These are phyloP conservation scores for Pichia sp. DNA, from an alignment of 1,139 yeast species.

Conservation along the genomic window DNA sequence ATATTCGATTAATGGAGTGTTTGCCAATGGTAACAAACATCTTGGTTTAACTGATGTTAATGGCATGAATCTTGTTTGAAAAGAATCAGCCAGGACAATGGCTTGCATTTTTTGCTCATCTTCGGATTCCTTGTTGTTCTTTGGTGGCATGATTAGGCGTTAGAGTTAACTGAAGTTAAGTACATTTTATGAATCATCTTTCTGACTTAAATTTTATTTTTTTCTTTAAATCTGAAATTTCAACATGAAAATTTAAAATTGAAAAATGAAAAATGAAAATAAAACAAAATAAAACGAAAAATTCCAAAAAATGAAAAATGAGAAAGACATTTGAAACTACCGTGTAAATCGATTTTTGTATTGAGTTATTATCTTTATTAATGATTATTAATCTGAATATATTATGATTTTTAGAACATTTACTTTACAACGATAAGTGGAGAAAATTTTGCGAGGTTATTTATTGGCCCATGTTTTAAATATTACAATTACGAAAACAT, in stretches of 20 bases:
- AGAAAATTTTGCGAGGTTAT: too few relatives aligned
- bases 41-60: constrained; percentile 78
- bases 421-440: too few relatives aligned
- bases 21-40: constrained; percentile 85
- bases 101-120: constrained; percentile 79
- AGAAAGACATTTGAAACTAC: too few relatives aligned
- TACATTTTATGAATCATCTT: not conserved
- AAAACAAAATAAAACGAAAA: too few relatives aligned
- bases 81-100: constrained; percentile 87
- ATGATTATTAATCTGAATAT: too few relatives aligned
- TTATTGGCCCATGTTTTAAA: too few relatives aligned
- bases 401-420: too few relatives aligned
- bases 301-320: too few relatives aligned
- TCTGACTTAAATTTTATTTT: not conserved
- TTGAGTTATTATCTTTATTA: too few relatives aligned
- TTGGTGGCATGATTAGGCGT: constrained; percentile 18
- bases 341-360: too few relatives aligned
- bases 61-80: constrained; percentile 88
- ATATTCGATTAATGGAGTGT: constrained; percentile 88
- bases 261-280: not conserved
- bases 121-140: constrained; percentile 29
- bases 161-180: not conserved
- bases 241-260: not conserved
- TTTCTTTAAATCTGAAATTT: not conserved
- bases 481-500: too few relatives aligned